Evolutionary conservation across 331 rosid genomes (phyloP).

Genomic region (Cucumis variabilis): DNA sequence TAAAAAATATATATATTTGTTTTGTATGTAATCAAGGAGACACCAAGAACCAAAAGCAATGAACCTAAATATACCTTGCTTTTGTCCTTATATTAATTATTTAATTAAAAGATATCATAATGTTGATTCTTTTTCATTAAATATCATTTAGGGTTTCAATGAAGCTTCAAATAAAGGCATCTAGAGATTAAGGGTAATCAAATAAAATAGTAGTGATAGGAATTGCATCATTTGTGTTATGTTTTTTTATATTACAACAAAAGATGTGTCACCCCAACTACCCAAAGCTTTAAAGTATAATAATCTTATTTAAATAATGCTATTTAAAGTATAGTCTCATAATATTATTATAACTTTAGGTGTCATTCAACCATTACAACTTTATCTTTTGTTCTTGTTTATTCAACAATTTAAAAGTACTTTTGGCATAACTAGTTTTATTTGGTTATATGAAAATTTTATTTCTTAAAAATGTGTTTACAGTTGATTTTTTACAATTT

Average conservation of each 20-base stretch:
- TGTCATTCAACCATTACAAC: not conserved
- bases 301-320: not conserved
- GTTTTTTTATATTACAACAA: not conserved
- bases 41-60: conserved; percentile 19
- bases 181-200: not conserved
- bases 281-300: too few relatives aligned
- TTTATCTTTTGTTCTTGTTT: too few relatives aligned
- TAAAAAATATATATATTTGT: not conserved
- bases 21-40: conserved; percentile 7
- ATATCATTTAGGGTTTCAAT: not conserved
- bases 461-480: too few relatives aligned
- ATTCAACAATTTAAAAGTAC: too few relatives aligned
- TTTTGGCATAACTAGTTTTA: too few relatives aligned
- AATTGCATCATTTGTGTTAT: not conserved
- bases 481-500: too few relatives aligned
- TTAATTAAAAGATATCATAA: conserved; percentile 1
- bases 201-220: not conserved
- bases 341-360: not conserved
- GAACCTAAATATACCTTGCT: conserved; percentile 19
- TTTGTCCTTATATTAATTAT: conserved; percentile 19
- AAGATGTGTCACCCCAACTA: not conserved
- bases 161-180: not conserved
- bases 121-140: not conserved
- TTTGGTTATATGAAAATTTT: too few relatives aligned
- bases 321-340: not conserved